Conservation (phyloP, 140 eudicot species). For the Oenanthe javanica region DNA sequence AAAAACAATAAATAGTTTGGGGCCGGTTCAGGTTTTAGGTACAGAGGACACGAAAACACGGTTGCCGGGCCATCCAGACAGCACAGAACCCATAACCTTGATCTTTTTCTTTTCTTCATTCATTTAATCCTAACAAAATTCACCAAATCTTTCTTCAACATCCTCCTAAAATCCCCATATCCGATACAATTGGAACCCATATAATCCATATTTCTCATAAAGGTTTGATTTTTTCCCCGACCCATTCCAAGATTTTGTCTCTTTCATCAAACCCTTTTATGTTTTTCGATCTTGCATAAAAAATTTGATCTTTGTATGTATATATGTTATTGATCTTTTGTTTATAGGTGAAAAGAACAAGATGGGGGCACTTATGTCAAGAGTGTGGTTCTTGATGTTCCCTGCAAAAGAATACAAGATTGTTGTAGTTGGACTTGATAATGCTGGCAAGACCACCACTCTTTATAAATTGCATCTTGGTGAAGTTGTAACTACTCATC, state of each 20-base stretch:
- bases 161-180: background rate
- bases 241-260: background rate
- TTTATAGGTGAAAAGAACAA: background rate
- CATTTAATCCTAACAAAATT: background rate
- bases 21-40: too few species aligned
- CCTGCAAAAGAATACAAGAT: slow-evolving; percentile 98
- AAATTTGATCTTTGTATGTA: background rate
- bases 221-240: background rate
- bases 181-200: background rate
- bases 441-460: slow-evolving; percentile 97
- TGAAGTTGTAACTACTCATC: slow-evolving; percentile 94
- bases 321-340: background rate
- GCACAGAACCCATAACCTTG: background rate
- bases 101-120: background rate
- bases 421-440: slow-evolving; percentile 89
- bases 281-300: background rate
- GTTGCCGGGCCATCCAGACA: background rate
- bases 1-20: too few species aligned
- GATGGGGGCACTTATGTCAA: slow-evolving; percentile 86
- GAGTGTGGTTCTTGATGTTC: slow-evolving; percentile 96
- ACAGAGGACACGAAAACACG: too few species aligned
- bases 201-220: background rate
- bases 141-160: background rate
- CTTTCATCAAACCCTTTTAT: background rate
- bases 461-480: slow-evolving; percentile 93